Percentiles rank a stretch among this genome's conserved stretches.
Evolutionary conservation across 2,329 filamentous ascomycete genomes (phyloP).

Genomic region (Escovopsis sp.): DNA sequence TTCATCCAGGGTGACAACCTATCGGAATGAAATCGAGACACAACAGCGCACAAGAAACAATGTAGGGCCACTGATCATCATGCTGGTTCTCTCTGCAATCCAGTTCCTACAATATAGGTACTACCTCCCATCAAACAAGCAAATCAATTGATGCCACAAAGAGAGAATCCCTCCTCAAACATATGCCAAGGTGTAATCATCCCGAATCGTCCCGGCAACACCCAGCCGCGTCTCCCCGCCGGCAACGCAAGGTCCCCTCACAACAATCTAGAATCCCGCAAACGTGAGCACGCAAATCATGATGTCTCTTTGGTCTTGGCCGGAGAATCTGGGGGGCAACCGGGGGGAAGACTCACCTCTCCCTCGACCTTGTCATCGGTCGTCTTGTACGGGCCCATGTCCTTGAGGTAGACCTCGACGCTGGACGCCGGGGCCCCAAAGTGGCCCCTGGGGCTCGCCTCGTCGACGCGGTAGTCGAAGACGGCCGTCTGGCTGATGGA

Average conservation of each 20-base stretch:
- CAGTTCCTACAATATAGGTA: too few species aligned
- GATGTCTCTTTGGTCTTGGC: too few species aligned
- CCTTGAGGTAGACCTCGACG: slow-evolving; percentile 61
- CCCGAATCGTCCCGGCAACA: slow-evolving; percentile 47
- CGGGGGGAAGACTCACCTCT: slow-evolving; percentile 34
- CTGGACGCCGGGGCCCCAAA: slow-evolving; percentile 73
- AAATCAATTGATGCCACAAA: too few species aligned
- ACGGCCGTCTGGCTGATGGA: slow-evolving; percentile 76
- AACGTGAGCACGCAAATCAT: neutral
- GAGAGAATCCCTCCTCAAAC: slow-evolving; percentile 12
- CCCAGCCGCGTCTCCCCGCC: slow-evolving; percentile 51
- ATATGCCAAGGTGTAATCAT: slow-evolving; percentile 60
- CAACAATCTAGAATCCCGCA: slow-evolving; percentile 40
- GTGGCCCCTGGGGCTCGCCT: slow-evolving; percentile 31
- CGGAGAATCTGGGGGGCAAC: too few species aligned
- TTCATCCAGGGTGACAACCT: too few species aligned
- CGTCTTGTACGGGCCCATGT: slow-evolving; percentile 44
- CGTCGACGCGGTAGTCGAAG: slow-evolving; percentile 63
- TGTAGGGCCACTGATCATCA: neutral
- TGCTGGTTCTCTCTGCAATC: neutral
- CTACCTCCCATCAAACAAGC: neutral
- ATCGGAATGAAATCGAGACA: too few species aligned
- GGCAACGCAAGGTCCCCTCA: slow-evolving; percentile 58
- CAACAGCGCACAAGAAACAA: too few species aligned
- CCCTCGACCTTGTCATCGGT: slow-evolving; percentile 48